Percentiles rank a stretch among this genome's conserved stretches.
phyloP scores from a whole-genome alignment of 2,329 filamentous ascomycete species.

The Clarireedia sp. region DNA sequence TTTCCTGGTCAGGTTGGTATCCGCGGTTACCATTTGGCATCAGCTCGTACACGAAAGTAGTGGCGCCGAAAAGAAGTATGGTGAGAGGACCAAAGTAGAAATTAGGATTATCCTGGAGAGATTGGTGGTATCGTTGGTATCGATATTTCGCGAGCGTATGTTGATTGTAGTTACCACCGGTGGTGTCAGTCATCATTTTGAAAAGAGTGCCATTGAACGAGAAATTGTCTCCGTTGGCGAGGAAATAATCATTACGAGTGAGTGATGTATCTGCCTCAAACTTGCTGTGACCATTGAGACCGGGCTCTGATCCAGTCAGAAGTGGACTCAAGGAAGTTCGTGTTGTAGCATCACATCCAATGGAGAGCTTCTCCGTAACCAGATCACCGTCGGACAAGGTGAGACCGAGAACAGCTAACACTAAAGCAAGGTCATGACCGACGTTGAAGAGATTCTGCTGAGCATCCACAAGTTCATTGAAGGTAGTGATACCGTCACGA shows the following conservation, averaged over 20 bases:
- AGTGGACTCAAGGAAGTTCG: slow-evolving; percentile 23
- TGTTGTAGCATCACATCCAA: slow-evolving; percentile 25
- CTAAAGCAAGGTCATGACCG: slow-evolving; percentile 17
- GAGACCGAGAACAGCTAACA: slow-evolving; percentile 7
- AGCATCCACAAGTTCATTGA: slow-evolving; percentile 23
- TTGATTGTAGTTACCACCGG: slow-evolving; percentile 31
- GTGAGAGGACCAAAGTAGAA: slow-evolving; percentile 22
- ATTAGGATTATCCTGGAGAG: slow-evolving; percentile 18
- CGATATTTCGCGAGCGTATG: slow-evolving; percentile 20
- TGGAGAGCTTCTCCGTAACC: slow-evolving; percentile 20
- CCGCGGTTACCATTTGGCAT: background rate
- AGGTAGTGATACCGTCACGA: slow-evolving; percentile 29
- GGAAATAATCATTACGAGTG: slow-evolving; percentile 40
- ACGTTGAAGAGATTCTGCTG: slow-evolving; percentile 24
- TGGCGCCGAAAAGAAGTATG: background rate
- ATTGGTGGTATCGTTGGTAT: slow-evolving; percentile 29
- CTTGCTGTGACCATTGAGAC: slow-evolving; percentile 36
- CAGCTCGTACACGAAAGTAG: background rate
- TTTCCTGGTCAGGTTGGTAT: background rate
- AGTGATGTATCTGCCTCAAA: slow-evolving; percentile 45
- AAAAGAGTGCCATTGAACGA: slow-evolving; percentile 29
- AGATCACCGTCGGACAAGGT: slow-evolving; percentile 20
- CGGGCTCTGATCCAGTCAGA: slow-evolving; percentile 19
- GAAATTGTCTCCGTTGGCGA: slow-evolving; percentile 11
- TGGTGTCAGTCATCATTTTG: slow-evolving; percentile 21